Base-by-base conservation (phyloP, 768 basidiomycete species). In the Saitozyma sp. region DNA sequence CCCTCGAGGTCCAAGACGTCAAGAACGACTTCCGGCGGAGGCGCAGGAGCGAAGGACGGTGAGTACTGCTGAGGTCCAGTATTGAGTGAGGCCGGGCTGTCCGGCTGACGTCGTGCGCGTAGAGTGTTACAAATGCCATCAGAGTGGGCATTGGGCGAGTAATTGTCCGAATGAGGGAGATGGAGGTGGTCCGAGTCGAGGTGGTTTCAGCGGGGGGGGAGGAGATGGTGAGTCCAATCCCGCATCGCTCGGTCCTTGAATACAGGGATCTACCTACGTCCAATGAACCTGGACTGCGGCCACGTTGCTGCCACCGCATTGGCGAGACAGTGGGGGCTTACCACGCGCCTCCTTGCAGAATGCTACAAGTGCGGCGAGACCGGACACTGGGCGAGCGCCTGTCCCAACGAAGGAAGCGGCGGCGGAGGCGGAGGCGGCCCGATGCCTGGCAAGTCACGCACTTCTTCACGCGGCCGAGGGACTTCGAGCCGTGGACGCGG, bases 91-190 rank as follows among this genome's bases (percentile, higher is more conserved):
- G 55, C 62, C 57, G 59, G 63, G 29, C 29, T 29, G 29, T 29
- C 29, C 29, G 29, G 5, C 29, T 29, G 29, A 29, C 5, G 29
- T 5, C 43, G 45, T 17, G 13, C 11, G 37, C 41, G 8, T 50
- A 54, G 70, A 81, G 8, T 80, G 80, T 65, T 80, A 68, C 65
- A 71, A 77, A 50, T 81, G 80, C 64, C 65, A 68, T 39, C 45
- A 76, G 55, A 42, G 54, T 8, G 79, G 79, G 6, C 80, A 80
- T 61, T 80, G 75, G 71, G 64, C 79, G 3, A 69, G 53, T 29
- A 58, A 59, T 8, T 78, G 77, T 64, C 67, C 77, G 2, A 66
- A 74, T 45, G 66, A 1, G 51, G 71, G 17, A 17, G 19, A 14
- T 29, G 66, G 57, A 16, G 49, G 54, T 17, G 42, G 43, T 11